Conservation (phyloP, 2,329 filamentous ascomycete species). For the Aspergillus sp. region DNA sequence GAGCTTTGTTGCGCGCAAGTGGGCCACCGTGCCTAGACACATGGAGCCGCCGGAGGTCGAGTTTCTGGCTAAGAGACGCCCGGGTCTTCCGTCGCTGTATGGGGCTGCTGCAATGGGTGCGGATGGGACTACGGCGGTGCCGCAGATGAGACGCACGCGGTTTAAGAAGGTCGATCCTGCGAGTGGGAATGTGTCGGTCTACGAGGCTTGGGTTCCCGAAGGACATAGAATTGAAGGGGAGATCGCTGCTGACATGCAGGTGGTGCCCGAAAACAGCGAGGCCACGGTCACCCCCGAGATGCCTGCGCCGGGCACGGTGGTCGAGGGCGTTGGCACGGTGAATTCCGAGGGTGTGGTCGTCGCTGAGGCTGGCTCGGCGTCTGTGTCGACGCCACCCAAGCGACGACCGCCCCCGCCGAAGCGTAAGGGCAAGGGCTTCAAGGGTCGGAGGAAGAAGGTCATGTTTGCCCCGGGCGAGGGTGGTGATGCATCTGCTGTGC, state of each 20-base stretch:
- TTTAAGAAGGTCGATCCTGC: constrained; percentile 69
- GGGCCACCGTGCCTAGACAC: constrained; percentile 49
- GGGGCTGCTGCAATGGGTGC: constrained; percentile 19
- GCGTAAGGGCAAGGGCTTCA: constrained; percentile 71
- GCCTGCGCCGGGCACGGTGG: constrained; percentile 50
- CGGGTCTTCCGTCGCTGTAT: constrained; percentile 50
- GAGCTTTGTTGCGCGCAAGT: constrained; percentile 51
- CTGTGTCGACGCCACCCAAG: constrained; percentile 42
- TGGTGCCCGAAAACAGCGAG: constrained; percentile 35
- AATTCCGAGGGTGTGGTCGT: constrained; percentile 55
- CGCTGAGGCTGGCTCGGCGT: constrained; percentile 39
- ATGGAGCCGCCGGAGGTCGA: constrained; percentile 52
- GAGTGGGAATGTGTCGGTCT: constrained; percentile 70
- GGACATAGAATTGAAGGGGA: constrained; percentile 76
- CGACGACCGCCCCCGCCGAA: constrained; percentile 68
- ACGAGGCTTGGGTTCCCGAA: constrained; percentile 72
- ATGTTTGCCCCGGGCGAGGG: constrained; percentile 45
- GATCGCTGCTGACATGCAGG: constrained; percentile 53
- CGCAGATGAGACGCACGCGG: constrained; percentile 66
- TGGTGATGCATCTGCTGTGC: constrained; percentile 27
- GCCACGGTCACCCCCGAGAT: constrained; percentile 27
- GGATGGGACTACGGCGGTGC: constrained; percentile 26
- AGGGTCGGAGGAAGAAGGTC: constrained; percentile 68
- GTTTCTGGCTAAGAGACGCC: constrained; percentile 54
- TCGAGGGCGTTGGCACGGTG: constrained; percentile 53